phyloP scores from a whole-genome alignment of 164 flowering plant genomes.

The Macadamia integrifolia region DNA sequence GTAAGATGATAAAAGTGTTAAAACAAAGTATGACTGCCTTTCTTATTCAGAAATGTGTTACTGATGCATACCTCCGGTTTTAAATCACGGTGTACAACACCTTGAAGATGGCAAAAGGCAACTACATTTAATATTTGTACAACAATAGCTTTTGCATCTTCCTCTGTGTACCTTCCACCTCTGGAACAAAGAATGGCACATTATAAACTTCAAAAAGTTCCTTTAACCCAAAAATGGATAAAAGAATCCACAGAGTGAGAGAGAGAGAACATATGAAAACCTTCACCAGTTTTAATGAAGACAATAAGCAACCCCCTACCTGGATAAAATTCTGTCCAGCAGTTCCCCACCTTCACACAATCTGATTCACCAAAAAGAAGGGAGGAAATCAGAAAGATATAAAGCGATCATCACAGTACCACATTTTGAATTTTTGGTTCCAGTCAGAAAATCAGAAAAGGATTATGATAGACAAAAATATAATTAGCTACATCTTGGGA shows the following conservation, averaged over 20 bases:
- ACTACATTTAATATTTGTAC: slow-evolving; percentile 72
- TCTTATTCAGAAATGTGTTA: not conserved
- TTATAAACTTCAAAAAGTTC: not conserved
- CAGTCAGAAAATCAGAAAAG: too few species aligned
- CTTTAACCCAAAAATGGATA: not conserved
- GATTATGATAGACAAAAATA: too few species aligned
- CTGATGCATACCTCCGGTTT: slow-evolving; percentile 68
- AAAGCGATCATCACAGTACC: not conserved
- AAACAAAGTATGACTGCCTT: too few species aligned
- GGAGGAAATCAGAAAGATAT: not conserved
- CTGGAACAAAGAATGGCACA: slow-evolving; percentile 29
- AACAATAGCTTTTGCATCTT: slow-evolving; percentile 67
- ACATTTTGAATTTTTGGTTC: not conserved
- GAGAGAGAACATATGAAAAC: too few species aligned
- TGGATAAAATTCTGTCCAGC: slow-evolving; percentile 83
- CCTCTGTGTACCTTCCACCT: slow-evolving; percentile 76
- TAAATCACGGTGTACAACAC: slow-evolving; percentile 90
- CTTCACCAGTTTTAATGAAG: not conserved
- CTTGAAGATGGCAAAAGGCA: slow-evolving; percentile 90
- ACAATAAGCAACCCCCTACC: slow-evolving; percentile 31
- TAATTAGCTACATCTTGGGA: too few species aligned
- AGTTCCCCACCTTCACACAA: slow-evolving; percentile 98
- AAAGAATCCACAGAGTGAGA: not conserved
- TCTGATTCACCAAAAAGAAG: slow-evolving; percentile 30
- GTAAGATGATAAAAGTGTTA: not conserved